phyloP scores from a whole-genome alignment of 2,329 filamentous ascomycete species.

The Fusarium annulatum region DNA sequence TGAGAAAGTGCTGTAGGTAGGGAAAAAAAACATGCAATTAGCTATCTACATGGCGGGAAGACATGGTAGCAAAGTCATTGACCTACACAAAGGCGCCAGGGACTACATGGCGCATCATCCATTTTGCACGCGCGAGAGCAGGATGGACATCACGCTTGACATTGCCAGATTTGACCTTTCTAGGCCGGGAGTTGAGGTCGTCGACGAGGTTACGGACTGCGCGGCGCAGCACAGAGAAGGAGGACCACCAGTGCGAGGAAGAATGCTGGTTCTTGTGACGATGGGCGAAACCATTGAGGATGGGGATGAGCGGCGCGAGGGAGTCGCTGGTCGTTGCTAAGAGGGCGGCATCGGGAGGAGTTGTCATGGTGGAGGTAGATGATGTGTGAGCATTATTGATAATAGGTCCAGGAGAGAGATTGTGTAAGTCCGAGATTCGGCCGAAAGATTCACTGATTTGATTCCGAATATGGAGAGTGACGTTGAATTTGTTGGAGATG shows the following conservation, averaged over 20 bases:
- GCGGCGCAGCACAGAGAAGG: slow-evolving; percentile 78
- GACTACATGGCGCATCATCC: slow-evolving; percentile 47
- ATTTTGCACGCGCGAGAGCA: slow-evolving; percentile 41
- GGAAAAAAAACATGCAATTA: background rate
- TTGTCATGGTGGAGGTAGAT: slow-evolving; percentile 20
- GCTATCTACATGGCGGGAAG: background rate
- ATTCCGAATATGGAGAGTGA: slow-evolving; percentile 17
- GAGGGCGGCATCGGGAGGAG: slow-evolving; percentile 4
- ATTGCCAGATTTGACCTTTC: slow-evolving; percentile 18
- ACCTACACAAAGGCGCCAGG: slow-evolving; percentile 53
- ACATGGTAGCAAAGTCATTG: background rate
- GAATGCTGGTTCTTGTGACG: slow-evolving; percentile 95
- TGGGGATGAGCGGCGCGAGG: slow-evolving; percentile 56
- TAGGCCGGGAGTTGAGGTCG: slow-evolving; percentile 29
- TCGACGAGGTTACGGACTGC: slow-evolving; percentile 65
- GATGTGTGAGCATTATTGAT: slow-evolving; percentile 10
- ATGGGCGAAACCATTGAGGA: slow-evolving; percentile 80
- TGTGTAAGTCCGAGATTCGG: slow-evolving; percentile 14
- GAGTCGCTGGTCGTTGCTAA: slow-evolving; percentile 37
- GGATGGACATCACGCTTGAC: slow-evolving; percentile 19
- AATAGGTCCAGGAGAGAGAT: background rate
- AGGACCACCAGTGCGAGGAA: slow-evolving; percentile 80
- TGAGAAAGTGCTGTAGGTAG: slow-evolving; percentile 67
- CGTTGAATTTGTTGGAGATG: slow-evolving; percentile 8
- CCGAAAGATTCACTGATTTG: background rate